Evolutionary conservation across 169 alveolate genomes (phyloP).

Genomic region (Plasmodium fragile): DNA sequence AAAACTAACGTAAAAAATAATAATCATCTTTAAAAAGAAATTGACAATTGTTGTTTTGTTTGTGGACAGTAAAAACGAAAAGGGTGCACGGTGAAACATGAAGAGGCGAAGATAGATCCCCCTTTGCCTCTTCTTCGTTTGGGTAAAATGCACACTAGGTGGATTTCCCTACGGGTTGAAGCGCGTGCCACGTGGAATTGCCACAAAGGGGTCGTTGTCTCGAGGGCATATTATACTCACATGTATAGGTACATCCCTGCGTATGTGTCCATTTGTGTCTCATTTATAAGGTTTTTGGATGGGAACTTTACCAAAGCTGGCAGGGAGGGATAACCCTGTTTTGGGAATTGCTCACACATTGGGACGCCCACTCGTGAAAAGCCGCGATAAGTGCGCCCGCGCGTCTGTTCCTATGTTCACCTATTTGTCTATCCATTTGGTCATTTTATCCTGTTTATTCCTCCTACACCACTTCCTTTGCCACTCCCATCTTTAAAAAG

Average conservation of each 20-base stretch:
- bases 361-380: neutral
- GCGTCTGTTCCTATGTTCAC: neutral
- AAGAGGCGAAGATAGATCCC: neutral
- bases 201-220: neutral
- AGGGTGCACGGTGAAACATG: neutral
- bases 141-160: neutral
- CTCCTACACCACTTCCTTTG: neutral
- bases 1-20: constrained; percentile 10
- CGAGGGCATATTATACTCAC: neutral
- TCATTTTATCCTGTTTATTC: neutral
- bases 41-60: constrained; percentile 5
- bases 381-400: neutral
- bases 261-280: neutral
- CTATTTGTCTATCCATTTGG: neutral
- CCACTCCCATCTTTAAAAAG: neutral
- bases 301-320: neutral
- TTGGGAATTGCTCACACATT: neutral
- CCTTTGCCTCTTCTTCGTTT: neutral
- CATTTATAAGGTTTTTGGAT: neutral
- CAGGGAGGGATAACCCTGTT: neutral
- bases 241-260: neutral
- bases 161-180: neutral
- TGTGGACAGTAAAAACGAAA: neutral
- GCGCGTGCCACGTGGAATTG: neutral
- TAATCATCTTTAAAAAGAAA: constrained; percentile 23